phyloP scores from a whole-genome alignment of 2,329 filamentous ascomycete genomes.

The Dryadomyces sulphureus region DNA sequence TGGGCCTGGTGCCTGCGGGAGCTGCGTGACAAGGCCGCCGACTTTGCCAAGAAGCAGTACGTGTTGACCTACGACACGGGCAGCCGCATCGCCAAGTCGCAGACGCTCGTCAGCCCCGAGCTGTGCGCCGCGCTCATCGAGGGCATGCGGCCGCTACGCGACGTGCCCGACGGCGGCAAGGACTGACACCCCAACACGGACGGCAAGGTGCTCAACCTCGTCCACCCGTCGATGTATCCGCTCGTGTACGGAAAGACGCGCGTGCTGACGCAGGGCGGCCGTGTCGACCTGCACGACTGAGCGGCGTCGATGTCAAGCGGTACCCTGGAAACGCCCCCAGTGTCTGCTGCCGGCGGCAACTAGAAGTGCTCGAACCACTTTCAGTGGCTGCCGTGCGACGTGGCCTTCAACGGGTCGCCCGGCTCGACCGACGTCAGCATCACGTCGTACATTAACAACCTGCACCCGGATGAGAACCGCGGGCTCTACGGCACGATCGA shows the following conservation, averaged over 20 bases:
- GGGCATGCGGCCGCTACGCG: not conserved
- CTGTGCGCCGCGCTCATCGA: not conserved
- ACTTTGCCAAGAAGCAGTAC: conserved; percentile 24
- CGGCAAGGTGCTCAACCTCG: conserved; percentile 30
- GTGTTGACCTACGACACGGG: conserved; percentile 26
- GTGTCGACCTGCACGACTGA: conserved; percentile 14
- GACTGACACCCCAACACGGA: not conserved
- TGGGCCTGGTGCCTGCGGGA: conserved; percentile 23
- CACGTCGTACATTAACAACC: conserved; percentile 27
- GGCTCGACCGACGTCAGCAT: conserved; percentile 10
- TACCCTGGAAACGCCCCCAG: no score
- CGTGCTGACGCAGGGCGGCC: conserved; percentile 19
- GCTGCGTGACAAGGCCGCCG: conserved; percentile 32
- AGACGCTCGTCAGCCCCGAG: conserved; percentile 15
- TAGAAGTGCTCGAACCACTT: conserved; percentile 14
- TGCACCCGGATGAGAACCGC: conserved; percentile 20
- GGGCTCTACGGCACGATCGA: conserved; percentile 20
- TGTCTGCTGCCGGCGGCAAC: no score
- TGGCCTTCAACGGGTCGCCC: conserved; percentile 14
- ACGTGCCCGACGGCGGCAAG: not conserved
- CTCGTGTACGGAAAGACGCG: conserved; percentile 25
- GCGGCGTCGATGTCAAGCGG: no score
- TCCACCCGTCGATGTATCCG: conserved; percentile 44
- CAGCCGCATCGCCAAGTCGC: conserved; percentile 34
- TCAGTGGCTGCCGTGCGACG: conserved; percentile 22